Base-by-base conservation (phyloP, 1,284 basidiomycete genomes). In the Heliocybe sulcata region DNA sequence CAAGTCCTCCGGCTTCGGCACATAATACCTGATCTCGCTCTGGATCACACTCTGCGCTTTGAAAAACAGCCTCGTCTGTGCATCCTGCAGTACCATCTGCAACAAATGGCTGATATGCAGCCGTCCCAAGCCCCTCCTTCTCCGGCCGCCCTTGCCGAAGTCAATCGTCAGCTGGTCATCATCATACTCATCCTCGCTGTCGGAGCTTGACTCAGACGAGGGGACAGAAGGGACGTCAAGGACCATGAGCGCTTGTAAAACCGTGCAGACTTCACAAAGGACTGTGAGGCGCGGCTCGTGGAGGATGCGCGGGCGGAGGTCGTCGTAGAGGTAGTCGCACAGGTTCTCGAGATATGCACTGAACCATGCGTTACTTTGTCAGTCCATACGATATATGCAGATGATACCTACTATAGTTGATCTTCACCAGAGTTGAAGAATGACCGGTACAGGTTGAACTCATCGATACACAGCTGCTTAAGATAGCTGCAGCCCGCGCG, bases 301-400 rank as follows among this genome's bases (percentile, higher is more conserved):
- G 1, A 97, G 79, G 60, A 97, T 96, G 4, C 93, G 85, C 3
- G 94, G 94, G 1, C 94, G 87, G 2, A 97, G 81, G 61, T 94
- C 90, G 68, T 97, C 94, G 65, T 94, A 96, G 23, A 97, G 81
- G 63, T 93, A 83, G 70, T 97, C 94, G 63, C 93, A 97, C 0
- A 98, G 77, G 3, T 80, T 84, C 72, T 96, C 94, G 22, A 97
- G 79, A 69, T 92, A 97, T 56, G 82, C 79, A 63, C 92, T 95
- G 64, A 6, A 22, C 26, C 3, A 4, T 3, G 16, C 16, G 38
- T 42, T 42, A 42, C 23, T 23, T 50, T 47, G 23, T 16, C 4
- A 6, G 38, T 35, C 9, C 33, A 16, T 35, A 42, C n/a, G 16
- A 42, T 42, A 50, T 25, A 55, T 54, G 27, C 57, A 25, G 22